Evolutionary conservation across 1,284 basidiomycete species (phyloP), one percentile per base, ranked within the genome.

Genomic region (Irpex sp.): DNA sequence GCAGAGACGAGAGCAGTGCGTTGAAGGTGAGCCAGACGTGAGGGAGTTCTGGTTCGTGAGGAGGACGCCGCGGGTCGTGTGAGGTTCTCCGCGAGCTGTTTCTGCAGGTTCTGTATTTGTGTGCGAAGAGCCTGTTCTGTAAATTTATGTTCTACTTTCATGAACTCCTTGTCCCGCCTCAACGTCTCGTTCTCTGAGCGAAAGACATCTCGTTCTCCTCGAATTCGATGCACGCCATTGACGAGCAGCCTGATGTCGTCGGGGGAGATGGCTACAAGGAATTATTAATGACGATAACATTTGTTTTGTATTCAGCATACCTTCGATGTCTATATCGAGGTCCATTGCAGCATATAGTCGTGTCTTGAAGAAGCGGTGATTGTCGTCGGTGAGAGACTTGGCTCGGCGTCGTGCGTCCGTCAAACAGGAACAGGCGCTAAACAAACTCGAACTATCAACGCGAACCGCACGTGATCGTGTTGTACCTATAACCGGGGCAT

Each of bases 131-230:
- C 81, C 62, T 88, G 80, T 7, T 86, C 78, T 3, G 84, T 78
- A 67, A 91, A 90, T 62, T 78, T 83, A 35, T 83, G 81, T 72
- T 94, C 91, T n/a, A 80, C 78, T 65, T 87, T 81, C 51, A 87
- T 74, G 73, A 91, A 94, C 49, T 89, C 81, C 14, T 93, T 71
- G 61, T 86, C 81, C 16, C 85, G 80, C 60, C 81, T 80, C n/a
- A 91, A 78, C 47, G 76, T 77, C 66, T 94, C 87, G 7, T 91
- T 80, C 67, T 94, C 91, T 3, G 71, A 70, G 14, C 92, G 85
- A 33, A 93, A 18, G 1, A 19, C 33, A 36, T 64, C 58, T 47
- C 63, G 47, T 35, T 64, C 63, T 7, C 48, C 36, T 37, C 63
- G 42, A 12, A 64, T 39, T 23, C 63, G 35, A 12, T 57, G 45